Evolutionary conservation across 495 filamentous ascomycete species (phyloP), one percentile per base, ranked within the genome.

Genomic region (Rhypophila decipiens): DNA sequence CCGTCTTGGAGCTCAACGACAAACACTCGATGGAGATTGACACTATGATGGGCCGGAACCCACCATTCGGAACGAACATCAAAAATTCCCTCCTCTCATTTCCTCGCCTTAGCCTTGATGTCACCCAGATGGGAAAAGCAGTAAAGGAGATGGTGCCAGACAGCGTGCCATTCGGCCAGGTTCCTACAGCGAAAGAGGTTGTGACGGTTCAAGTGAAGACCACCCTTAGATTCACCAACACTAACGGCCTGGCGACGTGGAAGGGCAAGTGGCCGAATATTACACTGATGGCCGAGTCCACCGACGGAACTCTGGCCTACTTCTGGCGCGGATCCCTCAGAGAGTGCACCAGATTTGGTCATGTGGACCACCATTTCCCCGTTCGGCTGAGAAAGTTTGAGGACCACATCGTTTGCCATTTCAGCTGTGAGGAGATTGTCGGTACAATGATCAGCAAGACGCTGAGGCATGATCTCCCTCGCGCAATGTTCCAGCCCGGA

Each of bases 351-450:
- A 76, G 75, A 17, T 44, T 61, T 18, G 33, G 39, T 3, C 80
- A 74, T 1, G 66, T 82, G 11, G 79, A 85, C 4, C 56, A 90
- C 12, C 62, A 71, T 5, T 83, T 96, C 46, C 69, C 68, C 13
- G 80, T 75, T 1, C 66, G 77, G 0, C 55, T 96, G 35, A 74
- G 70, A 8, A 66, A 58, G 7, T 51, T 69, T 9, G 73, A 72
- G 8, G 81, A 91, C 38, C 67, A 61, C 13, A 71, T 96, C 36
- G 68, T 67, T 19, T 93, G 86, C 49, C 80, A 88, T 63, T 74
- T 88, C 11, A 86, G 85, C 66, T 96, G 93, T 53, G 91, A 96
- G 63, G 86, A 88, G 33, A 86, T 96, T 51, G 88, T 91, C 51
- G 94, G 91, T 2, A 96, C 94, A 0, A 63, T 78, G 46, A 73